Evolutionary conservation across 140 eudicot genomes (phyloP), one percentile per base, ranked within the genome.

Genomic region (Ambrosia hybrid): DNA sequence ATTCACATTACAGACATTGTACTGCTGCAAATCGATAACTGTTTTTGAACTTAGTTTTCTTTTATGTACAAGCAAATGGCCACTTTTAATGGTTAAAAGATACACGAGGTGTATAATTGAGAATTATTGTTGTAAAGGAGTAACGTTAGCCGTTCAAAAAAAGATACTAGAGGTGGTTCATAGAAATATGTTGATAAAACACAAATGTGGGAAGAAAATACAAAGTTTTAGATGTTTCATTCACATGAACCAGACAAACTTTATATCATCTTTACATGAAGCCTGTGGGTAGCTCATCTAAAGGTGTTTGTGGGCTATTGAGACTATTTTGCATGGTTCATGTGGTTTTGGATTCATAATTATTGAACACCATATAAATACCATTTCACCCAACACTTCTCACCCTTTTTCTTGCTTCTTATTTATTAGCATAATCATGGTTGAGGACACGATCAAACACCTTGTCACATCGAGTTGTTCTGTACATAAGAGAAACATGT

Each of bases 1-100:
- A 71, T 73, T 78, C 65, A 66, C n/a, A 21, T 39, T 17, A 51
- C 57, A 69, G 26, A 16, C 58, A 37, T 78, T 78, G 82, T 79
- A 68, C 46, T 71, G 8, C 1, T 69, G 34, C 71, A 57, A 51
- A 21, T 49, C 38, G 21, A n/a, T 45, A 71, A 45, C 56, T 48
- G 37, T 71, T 15, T 34, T 33, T 3, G 9, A 13, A 17, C 3
- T 73, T 36, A 65, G 68, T 67, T 52, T 41, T 67, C 48, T 37
- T 14, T 70, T 21, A 49, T 76, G 58, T 7, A 70, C 65, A 70
- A 15, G 34, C 65, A 55, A 70, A 37, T 37, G 11, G 38, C 65
- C 49, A 16, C 15, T 12, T 5, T 36, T 4, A 55, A 53, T 70
- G 16, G 17, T 70, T 53, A 37, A 63, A 38, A 14, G 26, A 38